phyloP scores from a whole-genome alignment of 805 yeast species.

The Komagataella ulmi region DNA sequence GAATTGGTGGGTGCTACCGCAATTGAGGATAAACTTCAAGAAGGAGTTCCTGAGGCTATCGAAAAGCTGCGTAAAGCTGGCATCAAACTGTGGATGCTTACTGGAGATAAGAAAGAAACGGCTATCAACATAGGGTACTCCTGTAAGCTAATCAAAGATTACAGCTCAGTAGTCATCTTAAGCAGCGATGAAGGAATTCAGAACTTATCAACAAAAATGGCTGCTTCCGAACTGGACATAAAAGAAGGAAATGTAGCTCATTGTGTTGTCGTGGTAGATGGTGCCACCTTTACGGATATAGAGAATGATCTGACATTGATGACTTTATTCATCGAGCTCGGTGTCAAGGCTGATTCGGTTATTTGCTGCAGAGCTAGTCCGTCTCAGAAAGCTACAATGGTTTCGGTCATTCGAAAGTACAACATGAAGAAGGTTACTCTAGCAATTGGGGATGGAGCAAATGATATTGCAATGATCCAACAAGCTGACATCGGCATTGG shows the following conservation, averaged over 20 bases:
- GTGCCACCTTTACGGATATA: conserved; percentile 64
- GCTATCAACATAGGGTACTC: conserved; percentile 96
- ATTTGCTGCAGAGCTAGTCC: conserved; percentile 96
- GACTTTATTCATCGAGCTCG: conserved; percentile 70
- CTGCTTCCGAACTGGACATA: conserved; percentile 64
- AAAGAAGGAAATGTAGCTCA: conserved; percentile 74
- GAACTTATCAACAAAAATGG: conserved; percentile 51
- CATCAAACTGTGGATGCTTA: conserved; percentile 93
- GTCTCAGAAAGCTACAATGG: conserved; percentile 89
- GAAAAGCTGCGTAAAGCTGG: conserved; percentile 89
- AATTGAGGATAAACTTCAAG: conserved; percentile 91
- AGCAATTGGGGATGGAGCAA: conserved; percentile 98
- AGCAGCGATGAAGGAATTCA: conserved; percentile 24
- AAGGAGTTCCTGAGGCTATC: conserved; percentile 93
- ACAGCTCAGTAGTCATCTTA: conserved; percentile 75
- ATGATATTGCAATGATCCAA: conserved; percentile 98
- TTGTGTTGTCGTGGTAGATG: conserved; percentile 89
- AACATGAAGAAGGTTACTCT: conserved; percentile 65
- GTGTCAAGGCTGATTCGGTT: conserved; percentile 80
- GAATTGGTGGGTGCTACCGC: conserved; percentile 87
- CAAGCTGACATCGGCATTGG: conserved; percentile 98
- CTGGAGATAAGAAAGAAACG: conserved; percentile 97
- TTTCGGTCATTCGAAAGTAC: conserved; percentile 60
- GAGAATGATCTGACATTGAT: conserved; percentile 64
- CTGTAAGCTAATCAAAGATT: conserved; percentile 85